phyloP scores from a whole-genome alignment of 257 asterid genomes.

The Apocynum venetum region DNA sequence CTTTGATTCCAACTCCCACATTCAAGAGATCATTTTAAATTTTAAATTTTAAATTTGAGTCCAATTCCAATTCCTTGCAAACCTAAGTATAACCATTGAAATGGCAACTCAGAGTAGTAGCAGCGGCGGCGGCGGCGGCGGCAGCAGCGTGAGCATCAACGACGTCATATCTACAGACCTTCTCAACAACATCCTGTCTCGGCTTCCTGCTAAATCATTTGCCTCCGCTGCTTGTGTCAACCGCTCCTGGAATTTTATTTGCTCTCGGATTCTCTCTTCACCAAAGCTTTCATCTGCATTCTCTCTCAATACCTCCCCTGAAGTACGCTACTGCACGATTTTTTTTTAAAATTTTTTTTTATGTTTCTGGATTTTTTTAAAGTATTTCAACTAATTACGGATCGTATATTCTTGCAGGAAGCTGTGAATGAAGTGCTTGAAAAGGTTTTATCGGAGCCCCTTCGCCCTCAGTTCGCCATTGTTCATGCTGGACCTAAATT shows the following conservation, averaged over 20 bases:
- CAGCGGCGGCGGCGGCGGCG: background rate
- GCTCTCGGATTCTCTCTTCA: conserved; percentile 51
- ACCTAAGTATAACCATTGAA: background rate
- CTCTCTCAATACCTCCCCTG: conserved; percentile 50
- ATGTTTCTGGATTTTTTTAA: background rate
- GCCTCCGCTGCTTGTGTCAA: conserved; percentile 77
- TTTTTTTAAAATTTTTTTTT: background rate
- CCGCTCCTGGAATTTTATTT: conserved; percentile 67
- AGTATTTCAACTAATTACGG: background rate
- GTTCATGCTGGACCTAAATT: conserved; percentile 56
- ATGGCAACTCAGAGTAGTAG: conserved; percentile 7
- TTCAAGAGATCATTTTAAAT: too few relatives aligned
- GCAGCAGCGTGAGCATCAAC: background rate
- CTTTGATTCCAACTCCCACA: too few relatives aligned
- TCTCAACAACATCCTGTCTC: conserved; percentile 45
- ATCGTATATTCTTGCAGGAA: conserved; percentile 29
- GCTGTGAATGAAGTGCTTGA: conserved; percentile 72
- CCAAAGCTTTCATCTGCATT: conserved; percentile 69
- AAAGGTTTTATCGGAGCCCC: conserved; percentile 61
- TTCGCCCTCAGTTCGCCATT: conserved; percentile 77
- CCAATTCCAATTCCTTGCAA: background rate
- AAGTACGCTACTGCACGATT: conserved; percentile 29
- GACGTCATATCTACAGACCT: conserved; percentile 60
- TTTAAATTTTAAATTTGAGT: background rate
- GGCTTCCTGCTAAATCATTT: conserved; percentile 64